phyloP scores from a whole-genome alignment of 352 stramenopile species.

The Pythium folliculosum region DNA sequence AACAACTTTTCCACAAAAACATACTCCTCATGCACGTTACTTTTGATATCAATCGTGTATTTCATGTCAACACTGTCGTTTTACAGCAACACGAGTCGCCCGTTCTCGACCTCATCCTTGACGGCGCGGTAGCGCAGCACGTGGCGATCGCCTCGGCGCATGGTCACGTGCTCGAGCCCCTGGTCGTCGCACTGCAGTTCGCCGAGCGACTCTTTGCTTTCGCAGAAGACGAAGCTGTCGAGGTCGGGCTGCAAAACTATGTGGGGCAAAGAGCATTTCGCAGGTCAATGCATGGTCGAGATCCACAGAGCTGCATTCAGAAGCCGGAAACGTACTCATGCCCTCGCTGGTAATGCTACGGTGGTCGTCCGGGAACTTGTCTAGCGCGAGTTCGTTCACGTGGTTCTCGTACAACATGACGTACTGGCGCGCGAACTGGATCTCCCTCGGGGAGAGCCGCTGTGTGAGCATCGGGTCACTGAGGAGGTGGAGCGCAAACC shows the following conservation, averaged over 20 bases:
- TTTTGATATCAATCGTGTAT: too few species aligned
- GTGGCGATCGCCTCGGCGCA: constrained; percentile 63
- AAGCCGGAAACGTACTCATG: constrained; percentile 75
- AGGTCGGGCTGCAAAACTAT: constrained; percentile 72
- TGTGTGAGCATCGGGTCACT: constrained; percentile 42
- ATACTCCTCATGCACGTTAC: too few species aligned
- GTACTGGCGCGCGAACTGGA: constrained; percentile 75
- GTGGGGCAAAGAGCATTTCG: neutral
- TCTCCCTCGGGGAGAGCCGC: constrained; percentile 71
- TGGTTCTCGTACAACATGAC: constrained; percentile 72
- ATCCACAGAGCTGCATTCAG: too few species aligned
- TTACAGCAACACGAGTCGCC: constrained; percentile 53
- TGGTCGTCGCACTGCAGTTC: constrained; percentile 76
- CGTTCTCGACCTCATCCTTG: constrained; percentile 56
- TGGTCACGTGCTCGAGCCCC: constrained; percentile 60
- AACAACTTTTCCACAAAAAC: too few species aligned
- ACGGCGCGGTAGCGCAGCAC: constrained; percentile 74
- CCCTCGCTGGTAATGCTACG: constrained; percentile 51
- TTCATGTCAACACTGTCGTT: too few species aligned
- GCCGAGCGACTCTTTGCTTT: constrained; percentile 56
- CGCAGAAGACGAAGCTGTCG: constrained; percentile 82
- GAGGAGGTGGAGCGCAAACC: constrained; percentile 68
- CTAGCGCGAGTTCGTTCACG: constrained; percentile 62
- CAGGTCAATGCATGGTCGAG: too few species aligned
- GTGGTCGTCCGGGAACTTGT: constrained; percentile 69